Conservation (phyloP, 805 yeast species). For the Starmerella floricola region DNA sequence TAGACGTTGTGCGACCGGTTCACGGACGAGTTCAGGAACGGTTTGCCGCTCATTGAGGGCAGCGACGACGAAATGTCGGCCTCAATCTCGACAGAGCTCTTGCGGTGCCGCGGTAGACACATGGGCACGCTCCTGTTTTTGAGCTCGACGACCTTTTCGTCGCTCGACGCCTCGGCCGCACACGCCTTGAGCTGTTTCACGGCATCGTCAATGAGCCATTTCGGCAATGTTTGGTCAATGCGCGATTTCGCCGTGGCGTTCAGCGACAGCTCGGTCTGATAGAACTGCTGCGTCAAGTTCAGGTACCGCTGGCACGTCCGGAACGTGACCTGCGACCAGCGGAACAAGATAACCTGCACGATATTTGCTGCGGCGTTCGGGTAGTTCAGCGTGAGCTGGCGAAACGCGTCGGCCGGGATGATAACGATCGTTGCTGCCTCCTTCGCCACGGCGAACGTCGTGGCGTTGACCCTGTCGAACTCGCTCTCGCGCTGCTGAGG, state of each 20-base stretch:
- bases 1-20: slow-evolving; percentile 11
- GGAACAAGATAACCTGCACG: slow-evolving; percentile 78
- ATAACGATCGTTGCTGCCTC: slow-evolving; percentile 76
- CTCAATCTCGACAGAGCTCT: too few relatives aligned
- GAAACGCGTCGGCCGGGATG: slow-evolving; percentile 76
- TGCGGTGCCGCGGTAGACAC: too few relatives aligned
- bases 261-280: slow-evolving; percentile 58
- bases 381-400: slow-evolving; percentile 53
- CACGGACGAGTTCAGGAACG: too few relatives aligned
- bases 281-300: slow-evolving; percentile 70
- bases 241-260: slow-evolving; percentile 30
- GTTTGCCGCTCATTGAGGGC: too few relatives aligned
- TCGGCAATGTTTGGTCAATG: slow-evolving; percentile 18
- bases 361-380: slow-evolving; percentile 90
- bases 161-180: background rate
- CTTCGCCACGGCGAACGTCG: slow-evolving; percentile 62
- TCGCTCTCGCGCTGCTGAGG: slow-evolving; percentile 14
- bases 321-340: slow-evolving; percentile 80
- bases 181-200: slow-evolving; percentile 5
- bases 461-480: slow-evolving; percentile 22
- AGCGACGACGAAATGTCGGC: too few relatives aligned
- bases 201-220: slow-evolving; percentile 7
- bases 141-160: slow-evolving; percentile 8
- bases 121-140: background rate
- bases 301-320: slow-evolving; percentile 80